These are phyloP conservation scores for Aspergillus thermomutatus DNA, from an alignment of 2,329 filamentous ascomycete genomes.

Conservation along the genomic window DNA sequence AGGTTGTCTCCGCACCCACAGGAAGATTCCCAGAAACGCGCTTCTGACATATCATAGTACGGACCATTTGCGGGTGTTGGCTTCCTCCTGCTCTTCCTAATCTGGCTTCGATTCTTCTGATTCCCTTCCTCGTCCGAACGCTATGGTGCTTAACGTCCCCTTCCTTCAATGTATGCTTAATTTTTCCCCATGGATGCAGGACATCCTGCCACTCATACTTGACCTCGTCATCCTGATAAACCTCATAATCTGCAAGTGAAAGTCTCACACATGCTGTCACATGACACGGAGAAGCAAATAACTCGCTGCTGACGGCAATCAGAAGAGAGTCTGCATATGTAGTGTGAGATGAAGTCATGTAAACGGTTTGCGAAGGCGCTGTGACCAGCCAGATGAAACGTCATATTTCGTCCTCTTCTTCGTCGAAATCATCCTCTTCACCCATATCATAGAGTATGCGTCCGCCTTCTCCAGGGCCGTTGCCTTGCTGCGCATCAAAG, in stretches of 20 bases:
- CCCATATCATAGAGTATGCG: conserved; percentile 97
- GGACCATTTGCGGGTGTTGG: conserved; percentile 81
- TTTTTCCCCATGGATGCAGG: conserved; percentile 31
- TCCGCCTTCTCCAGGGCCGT: conserved; percentile 74
- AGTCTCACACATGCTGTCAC: not conserved
- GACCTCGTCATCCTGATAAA: not conserved
- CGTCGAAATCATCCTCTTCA: conserved; percentile 92
- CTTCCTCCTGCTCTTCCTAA: conserved; percentile 77
- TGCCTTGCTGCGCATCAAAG: conserved; percentile 84
- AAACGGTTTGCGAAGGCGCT: not conserved
- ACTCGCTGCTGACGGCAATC: not conserved
- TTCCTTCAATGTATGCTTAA: conserved; percentile 38
- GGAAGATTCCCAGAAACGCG: not conserved
- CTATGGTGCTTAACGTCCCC: conserved; percentile 11
- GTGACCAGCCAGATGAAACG: not conserved
- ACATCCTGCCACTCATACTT: conserved; percentile 18
- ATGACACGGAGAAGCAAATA: not conserved
- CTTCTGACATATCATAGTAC: conserved; percentile 55
- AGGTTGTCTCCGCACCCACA: conserved; percentile 19
- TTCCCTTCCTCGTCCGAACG: conserved; percentile 6
- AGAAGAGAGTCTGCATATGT: not conserved
- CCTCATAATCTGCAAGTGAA: not conserved
- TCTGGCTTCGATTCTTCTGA: conserved; percentile 92
- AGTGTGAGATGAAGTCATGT: not conserved
- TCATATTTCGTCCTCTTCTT: conserved; percentile 89